Conservation (phyloP, 768 basidiomycete species). For the Cystobasidium tubakii region DNA sequence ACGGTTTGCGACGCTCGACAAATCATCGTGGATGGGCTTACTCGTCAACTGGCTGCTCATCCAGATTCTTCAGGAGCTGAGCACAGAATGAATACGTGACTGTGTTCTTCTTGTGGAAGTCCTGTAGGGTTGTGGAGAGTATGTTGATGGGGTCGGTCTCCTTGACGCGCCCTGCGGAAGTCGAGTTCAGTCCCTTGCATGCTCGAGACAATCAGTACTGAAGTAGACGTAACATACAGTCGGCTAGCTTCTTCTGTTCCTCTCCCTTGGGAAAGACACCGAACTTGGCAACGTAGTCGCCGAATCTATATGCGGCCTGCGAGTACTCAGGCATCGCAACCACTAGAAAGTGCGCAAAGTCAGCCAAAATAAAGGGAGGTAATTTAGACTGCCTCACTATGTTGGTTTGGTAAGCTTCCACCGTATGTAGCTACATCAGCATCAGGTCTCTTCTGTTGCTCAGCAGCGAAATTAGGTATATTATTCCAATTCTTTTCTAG, state of each 20-base stretch:
- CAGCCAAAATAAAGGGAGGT: no score
- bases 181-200: not conserved
- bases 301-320: constrained; percentile 35
- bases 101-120: constrained; percentile 33
- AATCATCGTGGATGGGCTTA: not conserved
- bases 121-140: constrained; percentile 21
- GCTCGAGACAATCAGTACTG: no score
- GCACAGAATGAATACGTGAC: constrained; percentile 35
- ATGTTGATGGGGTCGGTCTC: constrained; percentile 29
- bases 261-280: constrained; percentile 31
- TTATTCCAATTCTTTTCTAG: constrained; percentile 35
- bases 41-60: constrained; percentile 37
- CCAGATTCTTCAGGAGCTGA: constrained; percentile 30
- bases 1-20: no score
- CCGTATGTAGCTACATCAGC: constrained; percentile 35
- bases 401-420: constrained; percentile 28
- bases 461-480: constrained; percentile 25
- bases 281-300: constrained; percentile 38
- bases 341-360: not conserved
- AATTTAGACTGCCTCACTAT: not conserved
- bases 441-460: constrained; percentile 22
- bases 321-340: constrained; percentile 35
- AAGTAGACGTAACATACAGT: not conserved
- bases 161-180: constrained; percentile 3
- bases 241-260: constrained; percentile 36